Base-by-base conservation (phyloP, 106 monocot species). In the Narthecium ossifragum region DNA sequence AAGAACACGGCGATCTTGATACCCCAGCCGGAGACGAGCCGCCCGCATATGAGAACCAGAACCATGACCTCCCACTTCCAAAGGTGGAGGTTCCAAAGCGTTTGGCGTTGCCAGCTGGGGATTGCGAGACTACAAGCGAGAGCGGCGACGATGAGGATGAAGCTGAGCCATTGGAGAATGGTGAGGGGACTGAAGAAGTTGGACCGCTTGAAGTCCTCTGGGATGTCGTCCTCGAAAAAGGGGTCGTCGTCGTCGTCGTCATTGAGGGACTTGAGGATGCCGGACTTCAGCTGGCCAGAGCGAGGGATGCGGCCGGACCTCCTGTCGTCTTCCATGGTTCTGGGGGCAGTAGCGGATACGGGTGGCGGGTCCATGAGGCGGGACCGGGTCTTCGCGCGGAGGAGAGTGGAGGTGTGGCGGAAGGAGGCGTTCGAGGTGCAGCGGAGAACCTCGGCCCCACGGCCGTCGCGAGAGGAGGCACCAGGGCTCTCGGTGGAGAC, bases 231-330 rank as follows among this genome's bases (percentile, higher is more conserved):
- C 17, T 76, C 85, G 17, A 63, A 6, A 56, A 79, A 76, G 0
- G 82, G 73, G 30, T 85, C 85, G 3, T 80, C 85, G 9, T 80
- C 79, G 12, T 75, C 84, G 59, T 85, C 85, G 4, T 76, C 75
- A 43, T 8, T 5, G 2, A 2, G 26, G 13, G 26, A 17, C 3
- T 8, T 8, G 15, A 39, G 36, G 13, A 14, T 21, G 17, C n/a
- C 47, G 55, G 30, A 17, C 8, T 8, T 24, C 38, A 5, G 49
- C 46, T 17, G 39, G 25, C 43, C 12, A 61, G 60, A 51, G 21
- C 69, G 28, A 12, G 14, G 34, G 46, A 47, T 57, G 13, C 48
- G 46, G 14, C 57, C 57, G 6, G 57, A 57, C 32, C 34, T 58
- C 49, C 53, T 28, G 23, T 14, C 62, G 10, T 53, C 72, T 3